phyloP scores from a whole-genome alignment of 1,139 yeast species.

The Yamadazyma atmosphaerica region DNA sequence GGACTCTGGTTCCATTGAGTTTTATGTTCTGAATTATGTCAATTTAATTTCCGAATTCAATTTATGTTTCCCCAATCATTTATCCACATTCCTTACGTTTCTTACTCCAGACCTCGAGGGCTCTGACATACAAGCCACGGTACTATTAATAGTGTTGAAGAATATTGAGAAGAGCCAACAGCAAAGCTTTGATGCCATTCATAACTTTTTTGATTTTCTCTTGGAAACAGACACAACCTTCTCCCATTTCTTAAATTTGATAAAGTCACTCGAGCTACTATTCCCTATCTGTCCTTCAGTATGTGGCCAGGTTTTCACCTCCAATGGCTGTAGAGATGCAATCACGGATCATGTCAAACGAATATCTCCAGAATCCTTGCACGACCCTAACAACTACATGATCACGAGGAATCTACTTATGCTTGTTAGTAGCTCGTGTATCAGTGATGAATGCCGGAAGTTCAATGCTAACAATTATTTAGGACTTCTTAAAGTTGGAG shows the following conservation, averaged over 20 bases:
- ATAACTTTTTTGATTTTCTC: constrained; percentile 25
- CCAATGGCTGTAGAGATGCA: constrained; percentile 9
- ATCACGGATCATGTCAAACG: constrained; percentile 8
- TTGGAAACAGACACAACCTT: constrained; percentile 16
- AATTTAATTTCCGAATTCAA: constrained; percentile 21
- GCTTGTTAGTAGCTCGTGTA: constrained; percentile 35
- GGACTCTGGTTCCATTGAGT: constrained; percentile 8
- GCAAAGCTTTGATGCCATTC: constrained; percentile 19
- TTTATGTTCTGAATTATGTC: constrained; percentile 21
- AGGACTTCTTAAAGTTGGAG: constrained; percentile 25
- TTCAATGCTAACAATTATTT: constrained; percentile 32
- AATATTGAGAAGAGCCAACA: constrained; percentile 20
- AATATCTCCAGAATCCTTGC: constrained; percentile 9
- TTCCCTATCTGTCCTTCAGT: constrained; percentile 15
- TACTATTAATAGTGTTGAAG: constrained; percentile 28
- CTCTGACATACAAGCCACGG: constrained; percentile 18
- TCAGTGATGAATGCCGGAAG: constrained; percentile 36
- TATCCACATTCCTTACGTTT: constrained; percentile 23
- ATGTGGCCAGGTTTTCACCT: constrained; percentile 14
- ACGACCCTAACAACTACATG: constrained; percentile 4
- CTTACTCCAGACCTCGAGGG: constrained; percentile 19
- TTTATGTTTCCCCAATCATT: constrained; percentile 22
- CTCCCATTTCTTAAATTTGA: constrained; percentile 21
- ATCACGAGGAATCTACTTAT: constrained; percentile 18
- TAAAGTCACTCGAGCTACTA: constrained; percentile 10